Evolutionary conservation across 352 stramenopile species (phyloP), one percentile per base, ranked within the genome.

Genomic region (Thalassiosira livingstoniorum): DNA sequence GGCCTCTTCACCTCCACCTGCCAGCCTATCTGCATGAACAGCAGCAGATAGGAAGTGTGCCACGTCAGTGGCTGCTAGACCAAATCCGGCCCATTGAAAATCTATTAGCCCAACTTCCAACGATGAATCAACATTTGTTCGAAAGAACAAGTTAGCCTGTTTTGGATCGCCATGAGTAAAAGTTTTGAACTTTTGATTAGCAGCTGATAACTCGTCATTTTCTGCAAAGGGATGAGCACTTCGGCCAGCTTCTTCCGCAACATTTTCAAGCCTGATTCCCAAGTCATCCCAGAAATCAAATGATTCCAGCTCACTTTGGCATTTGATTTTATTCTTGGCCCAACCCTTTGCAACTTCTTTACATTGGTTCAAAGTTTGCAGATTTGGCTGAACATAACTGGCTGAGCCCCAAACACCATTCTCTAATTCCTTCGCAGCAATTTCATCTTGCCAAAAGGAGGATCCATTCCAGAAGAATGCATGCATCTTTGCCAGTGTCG

Each of bases 151-250:
- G 47, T 94, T 94, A 21, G 89, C 80, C 60, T 90, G 78, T 58
- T 94, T 94, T 0, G 86, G 84, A 83, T 94, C 89, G 3, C 89
- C 89, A 51, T 93, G 89, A 34, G 87, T 85, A 25, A 94, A 75
- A 53, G 89, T 94, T 23, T 82, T 79, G 55, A 85, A 87, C 54
- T 80, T 64, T 29, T 45, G 25, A 4, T 82, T 78, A 2, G 62
- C 25, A 11, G 27, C 45, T 27, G 67, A 69, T 13, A 65, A 51
- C 3, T 25, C 29, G 43, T 66, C 43, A 1, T 71, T 43, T 29
- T 87, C 74, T 34, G 68, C 53, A 57, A 92, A 91, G 2, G 87
- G 85, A 83, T 92, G 79, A 1, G 85, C 80, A 43, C 75, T 31
- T 29, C 66, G 15, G 11, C 81, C 85, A 54, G 80, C 79, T 58